phyloP scores from a whole-genome alignment of 2,329 filamentous ascomycete genomes.

The Phyllosticta ampelicida region DNA sequence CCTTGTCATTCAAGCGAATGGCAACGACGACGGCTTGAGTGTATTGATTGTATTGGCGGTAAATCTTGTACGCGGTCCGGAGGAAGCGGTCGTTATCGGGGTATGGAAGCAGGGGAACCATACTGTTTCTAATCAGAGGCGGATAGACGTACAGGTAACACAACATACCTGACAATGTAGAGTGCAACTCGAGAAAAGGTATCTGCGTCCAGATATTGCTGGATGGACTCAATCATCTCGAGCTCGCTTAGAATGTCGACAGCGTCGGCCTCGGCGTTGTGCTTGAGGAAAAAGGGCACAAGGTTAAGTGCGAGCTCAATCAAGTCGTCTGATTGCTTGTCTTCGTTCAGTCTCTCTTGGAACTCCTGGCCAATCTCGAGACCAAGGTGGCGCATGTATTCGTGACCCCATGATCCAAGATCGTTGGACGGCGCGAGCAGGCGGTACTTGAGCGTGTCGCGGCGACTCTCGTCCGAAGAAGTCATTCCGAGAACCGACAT shows the following conservation, averaged over 20 bases:
- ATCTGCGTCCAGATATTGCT: slow-evolving; percentile 82
- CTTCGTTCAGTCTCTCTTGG: slow-evolving; percentile 72
- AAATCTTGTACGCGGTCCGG: slow-evolving; percentile 84
- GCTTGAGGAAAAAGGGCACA: slow-evolving; percentile 89
- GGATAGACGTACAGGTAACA: background rate
- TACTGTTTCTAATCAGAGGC: slow-evolving; percentile 41
- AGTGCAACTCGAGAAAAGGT: slow-evolving; percentile 88
- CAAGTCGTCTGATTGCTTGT: slow-evolving; percentile 74
- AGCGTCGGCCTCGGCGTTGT: slow-evolving; percentile 95
- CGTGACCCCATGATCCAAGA: slow-evolving; percentile 94
- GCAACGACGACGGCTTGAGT: slow-evolving; percentile 90
- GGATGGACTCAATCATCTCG: slow-evolving; percentile 89
- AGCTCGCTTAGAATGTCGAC: slow-evolving; percentile 95
- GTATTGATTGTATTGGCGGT: slow-evolving; percentile 84
- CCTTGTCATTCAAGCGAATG: slow-evolving; percentile 80
- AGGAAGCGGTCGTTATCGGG: slow-evolving; percentile 96
- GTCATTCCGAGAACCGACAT: slow-evolving; percentile 98
- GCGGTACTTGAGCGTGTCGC: slow-evolving; percentile 94
- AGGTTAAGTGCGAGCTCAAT: slow-evolving; percentile 73
- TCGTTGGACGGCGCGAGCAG: slow-evolving; percentile 83
- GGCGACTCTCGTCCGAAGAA: slow-evolving; percentile 88
- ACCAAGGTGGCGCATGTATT: slow-evolving; percentile 92
- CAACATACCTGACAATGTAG: slow-evolving; percentile 72
- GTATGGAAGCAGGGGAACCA: slow-evolving; percentile 95
- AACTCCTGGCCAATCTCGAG: slow-evolving; percentile 95